These are phyloP conservation scores for Suhomyces vadensis DNA, from an alignment of 805 yeast genomes.

Conservation along the genomic window DNA sequence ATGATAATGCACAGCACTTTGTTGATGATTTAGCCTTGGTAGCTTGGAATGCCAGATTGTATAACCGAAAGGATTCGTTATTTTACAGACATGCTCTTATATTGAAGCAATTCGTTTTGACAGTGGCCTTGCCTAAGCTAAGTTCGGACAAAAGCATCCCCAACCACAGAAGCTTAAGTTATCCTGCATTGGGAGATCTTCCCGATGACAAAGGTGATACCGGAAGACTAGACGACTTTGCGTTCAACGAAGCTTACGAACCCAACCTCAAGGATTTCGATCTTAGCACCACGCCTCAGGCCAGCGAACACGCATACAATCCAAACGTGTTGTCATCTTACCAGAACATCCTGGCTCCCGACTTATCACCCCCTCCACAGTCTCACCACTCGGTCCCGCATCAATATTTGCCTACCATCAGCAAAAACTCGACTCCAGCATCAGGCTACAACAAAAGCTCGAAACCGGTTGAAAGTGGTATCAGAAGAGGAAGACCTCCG, in stretches of 20 bases:
- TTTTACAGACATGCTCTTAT: constrained; percentile 70
- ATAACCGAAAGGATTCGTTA: constrained; percentile 67
- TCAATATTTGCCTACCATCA: not conserved
- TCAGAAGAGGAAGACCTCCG: constrained; percentile 87
- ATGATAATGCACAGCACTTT: constrained; percentile 65
- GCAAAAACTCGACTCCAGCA: not conserved
- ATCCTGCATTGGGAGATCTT: constrained; percentile 70
- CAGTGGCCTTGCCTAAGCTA: constrained; percentile 50
- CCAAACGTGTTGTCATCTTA: constrained; percentile 5
- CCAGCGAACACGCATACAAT: constrained; percentile 2
- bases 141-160: constrained; percentile 39
- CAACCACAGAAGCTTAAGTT: constrained; percentile 39
- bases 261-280: constrained; percentile 5
- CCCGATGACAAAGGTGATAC: constrained; percentile 45
- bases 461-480: constrained; percentile 41
- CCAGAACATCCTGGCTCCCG: constrained; percentile 6
- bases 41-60: constrained; percentile 86
- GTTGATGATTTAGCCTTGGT: constrained; percentile 79
- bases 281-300: constrained; percentile 6
- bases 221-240: constrained; percentile 11
- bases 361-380: constrained; percentile 1
- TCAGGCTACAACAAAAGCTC: constrained; percentile 6
- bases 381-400: not conserved
- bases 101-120: constrained; percentile 52
- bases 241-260: constrained; percentile 10